Evolutionary conservation across 129 eudicot genomes (phyloP), one percentile per base, ranked within the genome.

Genomic region (Flaveria brownii): DNA sequence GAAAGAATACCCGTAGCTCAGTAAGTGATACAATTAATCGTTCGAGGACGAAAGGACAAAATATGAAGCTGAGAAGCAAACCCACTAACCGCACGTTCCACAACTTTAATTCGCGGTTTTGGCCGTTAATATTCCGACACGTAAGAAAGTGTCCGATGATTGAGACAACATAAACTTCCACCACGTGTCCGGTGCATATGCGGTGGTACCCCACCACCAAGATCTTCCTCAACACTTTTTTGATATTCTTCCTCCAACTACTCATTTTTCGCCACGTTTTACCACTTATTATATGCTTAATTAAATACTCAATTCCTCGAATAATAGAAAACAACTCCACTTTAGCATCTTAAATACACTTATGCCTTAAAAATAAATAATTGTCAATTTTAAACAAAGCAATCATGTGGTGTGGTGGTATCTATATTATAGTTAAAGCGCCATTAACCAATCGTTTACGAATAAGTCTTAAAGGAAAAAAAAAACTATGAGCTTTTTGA

Each of bases 201-300:
- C 42, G 5, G 69, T 78, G 82, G 70, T 6, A 50, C 75, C 74
- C 82, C 82, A 70, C 82, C 82, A 78, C 82, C 70, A 78, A 78
- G 71, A 78, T 78, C 76, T 78, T 78, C 70, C 11, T 42, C 81
- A 57, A 6, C 43, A 69, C 59, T 78, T 56, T 78, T 56, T 78
- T 78, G 54, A 49, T 55, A 68, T 42, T 15, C 71, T 41, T 9
- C 16, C 18, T 23, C 13, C 81, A 77, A 59, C 76, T 69, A 78
- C 62, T 78, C 61, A 26, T 45, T 8, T 57, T 45, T 57, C 12
- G 76, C 70, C 76, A 77, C 82, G 82, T 70, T 69, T 28, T n/a
- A 1, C 1, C 14, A 46, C 23, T 9, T 68, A 25, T 54, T 13
- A 30, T 30, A 30, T 30, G 36, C 36, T 30, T 4, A 30, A 30